Evolutionary conservation across 345 rosid species (phyloP).

Genomic region (Rhizophora mangle): DNA sequence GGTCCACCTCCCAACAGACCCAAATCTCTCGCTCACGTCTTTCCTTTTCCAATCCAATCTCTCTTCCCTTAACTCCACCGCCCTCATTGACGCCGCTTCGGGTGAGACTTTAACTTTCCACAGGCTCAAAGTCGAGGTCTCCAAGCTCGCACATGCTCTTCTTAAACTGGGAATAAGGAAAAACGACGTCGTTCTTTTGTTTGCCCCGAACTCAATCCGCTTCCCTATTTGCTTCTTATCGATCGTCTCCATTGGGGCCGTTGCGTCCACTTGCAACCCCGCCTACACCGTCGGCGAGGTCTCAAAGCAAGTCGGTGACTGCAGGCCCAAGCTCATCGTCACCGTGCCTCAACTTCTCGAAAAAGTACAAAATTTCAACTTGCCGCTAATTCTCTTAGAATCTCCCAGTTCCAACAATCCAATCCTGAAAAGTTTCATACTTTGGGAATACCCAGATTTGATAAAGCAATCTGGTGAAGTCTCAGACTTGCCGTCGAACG

Average conservation of each 20-base stretch:
- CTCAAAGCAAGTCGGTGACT: slow-evolving; percentile 29
- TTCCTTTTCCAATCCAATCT: slow-evolving; percentile 17
- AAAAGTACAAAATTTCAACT: slow-evolving; percentile 10
- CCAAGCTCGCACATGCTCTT: slow-evolving; percentile 10
- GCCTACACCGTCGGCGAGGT: slow-evolving; percentile 26
- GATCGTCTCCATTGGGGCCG: slow-evolving; percentile 35
- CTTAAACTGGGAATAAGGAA: slow-evolving; percentile 11
- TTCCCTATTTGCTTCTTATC: slow-evolving; percentile 38
- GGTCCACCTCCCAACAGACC: not conserved
- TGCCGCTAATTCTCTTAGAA: slow-evolving; percentile 17
- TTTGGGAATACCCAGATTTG: slow-evolving; percentile 9
- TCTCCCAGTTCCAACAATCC: slow-evolving; percentile 7
- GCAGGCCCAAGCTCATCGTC: slow-evolving; percentile 24
- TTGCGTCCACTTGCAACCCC: slow-evolving; percentile 34
- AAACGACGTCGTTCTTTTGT: slow-evolving; percentile 34
- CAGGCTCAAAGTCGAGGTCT: slow-evolving; percentile 16
- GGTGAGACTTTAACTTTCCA: slow-evolving; percentile 7
- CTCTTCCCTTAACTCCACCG: slow-evolving; percentile 3
- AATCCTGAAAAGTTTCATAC: not conserved
- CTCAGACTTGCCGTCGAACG: not conserved
- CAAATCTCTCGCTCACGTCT: slow-evolving; percentile 17
- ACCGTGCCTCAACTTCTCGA: slow-evolving; percentile 6
- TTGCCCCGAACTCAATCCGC: slow-evolving; percentile 25
- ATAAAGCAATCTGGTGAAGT: slow-evolving; percentile 1
- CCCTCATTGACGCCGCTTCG: slow-evolving; percentile 13